Base-by-base conservation (phyloP, 192 early-diverging fungal species). In the Gaertneriomyces semiglobifer region DNA sequence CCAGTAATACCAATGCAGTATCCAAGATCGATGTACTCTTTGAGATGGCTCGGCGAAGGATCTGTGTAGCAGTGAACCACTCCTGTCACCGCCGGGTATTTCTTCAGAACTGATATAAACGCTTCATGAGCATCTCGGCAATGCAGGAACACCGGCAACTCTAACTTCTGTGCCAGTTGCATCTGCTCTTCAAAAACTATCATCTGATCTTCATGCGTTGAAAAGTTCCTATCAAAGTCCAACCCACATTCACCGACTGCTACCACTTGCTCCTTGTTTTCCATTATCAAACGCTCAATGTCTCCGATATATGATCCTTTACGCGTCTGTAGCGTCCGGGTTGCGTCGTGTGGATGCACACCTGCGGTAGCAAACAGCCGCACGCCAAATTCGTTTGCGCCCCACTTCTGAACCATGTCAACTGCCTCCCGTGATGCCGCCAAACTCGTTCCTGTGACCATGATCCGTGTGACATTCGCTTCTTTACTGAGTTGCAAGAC, bases 1-100 rank as follows among this genome's bases (percentile, higher is more conserved):
- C 96, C 96, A 67, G 95, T 98, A 70, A 98, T 82, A n/a, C 96
- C 94, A 73, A 98, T 90, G 72, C 87, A 90, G 18, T 96, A 75
- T 3, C 81, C 92, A 45, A 94, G 73, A 43, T 58, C 74, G 6
- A 85, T 79, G 40, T 91, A 64, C 33, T 82, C 71, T 43, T 79
- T 58, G 53, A 85, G 71, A 71, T 86, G 77, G 61, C 92, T 90
- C 7, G 84, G 87, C 3, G 83, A 41, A 0, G 82, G 72, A 12
- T 91, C 94, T 8, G 92, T 94, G 69, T 92, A 95, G 6, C 91
- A 95, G 63, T 98, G 96, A 44, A 95, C 88, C 1, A 95, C 92
- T 16, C 93, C 96, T 40, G 69, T 72, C 6, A 69, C 76, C 55
- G 74, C 70, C 16, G 90, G 82, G 75, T 92, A 78, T 18, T 77